Evolutionary conservation across 148 eudicot genomes (phyloP), one percentile per base, ranked within the genome.

Genomic region (Camellia granthamiana): DNA sequence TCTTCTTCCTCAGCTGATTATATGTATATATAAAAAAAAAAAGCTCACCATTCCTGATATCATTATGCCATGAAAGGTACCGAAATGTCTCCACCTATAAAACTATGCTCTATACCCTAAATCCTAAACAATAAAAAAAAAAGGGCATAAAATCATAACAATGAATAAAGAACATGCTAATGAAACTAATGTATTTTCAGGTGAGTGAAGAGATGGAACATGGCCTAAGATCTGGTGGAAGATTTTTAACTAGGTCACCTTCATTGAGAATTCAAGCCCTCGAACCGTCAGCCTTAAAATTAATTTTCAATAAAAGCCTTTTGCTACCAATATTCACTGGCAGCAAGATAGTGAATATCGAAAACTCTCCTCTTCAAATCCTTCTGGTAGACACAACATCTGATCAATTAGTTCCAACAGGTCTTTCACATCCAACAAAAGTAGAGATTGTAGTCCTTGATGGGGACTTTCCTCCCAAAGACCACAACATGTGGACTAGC

Each of bases 161-260:
- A 47, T 7, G 51, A 47, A 7, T 47, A 47, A 47, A 47, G 51
- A 30, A 4, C 51, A 4, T 47, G 51, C 51, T 47, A 47, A 47
- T 47, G 51, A 47, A 47, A 66, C 2, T 19, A 42, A 70, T 38
- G 1, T 46, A 6, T 0, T 54, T 73, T 64, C 63, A 92, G 96
- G 93, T 92, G 79, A 72, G 79, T 19, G 93, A 92, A 84, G 96
- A 92, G 82, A 89, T 92, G 23, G 93, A 89, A 67, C 81, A 80
- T 59, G 90, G 89, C 16, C 62, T 92, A 4, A 83, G 78, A 80
- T 61, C 73, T 23, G 77, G 85, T 4, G 62, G 76, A 46, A 71
- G 84, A n/a, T 81, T 84, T n/a, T 54, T 86, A 56, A 62, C 75
- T 1, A 80, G 86, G 75, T 75, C 85, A 2, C 78, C 84, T 44